Percentiles rank a stretch among this genome's conserved stretches.
These are phyloP conservation scores for Vitis cinerea DNA, from an alignment of 164 flowering plant species.

Conservation along the genomic window DNA sequence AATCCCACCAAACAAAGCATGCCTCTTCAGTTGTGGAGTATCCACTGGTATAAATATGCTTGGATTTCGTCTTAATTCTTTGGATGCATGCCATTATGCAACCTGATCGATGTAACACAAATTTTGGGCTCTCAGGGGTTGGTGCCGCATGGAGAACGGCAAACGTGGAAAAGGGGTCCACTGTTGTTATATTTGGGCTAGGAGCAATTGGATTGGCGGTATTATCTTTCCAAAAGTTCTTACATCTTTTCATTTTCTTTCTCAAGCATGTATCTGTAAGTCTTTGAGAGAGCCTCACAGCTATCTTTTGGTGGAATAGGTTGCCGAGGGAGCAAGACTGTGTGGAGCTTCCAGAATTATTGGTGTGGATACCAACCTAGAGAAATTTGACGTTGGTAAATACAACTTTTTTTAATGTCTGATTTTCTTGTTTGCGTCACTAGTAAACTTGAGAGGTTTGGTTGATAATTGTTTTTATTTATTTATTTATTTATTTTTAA, in stretches of 20 bases:
- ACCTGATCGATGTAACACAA: no score
- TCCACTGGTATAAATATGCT: slow-evolving; percentile 51
- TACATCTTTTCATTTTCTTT: no score
- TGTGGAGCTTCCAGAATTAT: slow-evolving; percentile 58
- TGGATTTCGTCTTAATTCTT: no score
- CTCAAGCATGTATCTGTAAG: no score
- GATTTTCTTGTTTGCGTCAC: no score
- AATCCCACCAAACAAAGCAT: slow-evolving; percentile 55
- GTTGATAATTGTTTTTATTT: no score
- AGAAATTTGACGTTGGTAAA: slow-evolving; percentile 49
- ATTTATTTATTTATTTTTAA: no score
- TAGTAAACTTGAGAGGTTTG: no score
- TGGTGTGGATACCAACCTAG: slow-evolving; percentile 52
- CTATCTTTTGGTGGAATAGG: slow-evolving; percentile 28
- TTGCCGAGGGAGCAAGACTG: slow-evolving; percentile 65
- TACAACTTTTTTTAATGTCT: no score
- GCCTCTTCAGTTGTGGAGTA: slow-evolving; percentile 71
- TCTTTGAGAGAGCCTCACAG: not conserved
- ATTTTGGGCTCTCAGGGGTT: slow-evolving; percentile 34
- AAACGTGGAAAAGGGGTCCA: slow-evolving; percentile 56
- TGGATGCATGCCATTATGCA: no score
- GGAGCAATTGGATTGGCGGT: slow-evolving; percentile 70
- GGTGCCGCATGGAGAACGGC: slow-evolving; percentile 73
- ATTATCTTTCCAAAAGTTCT: slow-evolving; percentile 4
- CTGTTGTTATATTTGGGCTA: slow-evolving; percentile 70